phyloP scores from a whole-genome alignment of 1,284 basidiomycete species.

The Anthracocystis walkeri region DNA sequence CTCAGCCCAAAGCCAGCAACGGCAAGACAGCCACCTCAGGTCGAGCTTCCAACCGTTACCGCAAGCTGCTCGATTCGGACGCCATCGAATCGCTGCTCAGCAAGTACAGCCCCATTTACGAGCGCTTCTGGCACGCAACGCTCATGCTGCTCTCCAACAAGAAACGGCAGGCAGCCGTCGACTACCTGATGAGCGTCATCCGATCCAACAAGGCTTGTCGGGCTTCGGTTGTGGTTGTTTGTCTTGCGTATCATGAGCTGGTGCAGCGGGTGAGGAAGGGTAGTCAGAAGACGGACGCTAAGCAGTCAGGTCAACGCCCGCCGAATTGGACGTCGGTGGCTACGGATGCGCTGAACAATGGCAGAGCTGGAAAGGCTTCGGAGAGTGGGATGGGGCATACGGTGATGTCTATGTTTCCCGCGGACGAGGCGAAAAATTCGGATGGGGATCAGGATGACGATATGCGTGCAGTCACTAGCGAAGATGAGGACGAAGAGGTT shows the following conservation, averaged over 20 bases:
- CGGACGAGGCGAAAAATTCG: slow-evolving; percentile 10
- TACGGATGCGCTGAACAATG: slow-evolving; percentile 23
- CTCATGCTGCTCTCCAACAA: slow-evolving; percentile 44
- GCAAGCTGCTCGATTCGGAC: slow-evolving; percentile 49
- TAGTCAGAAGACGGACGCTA: slow-evolving; percentile 13
- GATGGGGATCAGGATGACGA: slow-evolving; percentile 1
- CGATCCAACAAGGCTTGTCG: slow-evolving; percentile 45
- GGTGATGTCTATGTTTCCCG: slow-evolving; percentile 25
- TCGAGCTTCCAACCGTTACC: slow-evolving; percentile 33
- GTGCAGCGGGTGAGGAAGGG: slow-evolving; percentile 36
- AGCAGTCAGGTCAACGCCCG: slow-evolving; percentile 11
- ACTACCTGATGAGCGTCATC: slow-evolving; percentile 50
- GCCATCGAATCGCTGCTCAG: slow-evolving; percentile 51
- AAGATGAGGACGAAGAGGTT: slow-evolving; percentile 18
- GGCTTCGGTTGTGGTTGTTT: slow-evolving; percentile 54
- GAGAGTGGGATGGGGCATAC: slow-evolving; percentile 25
- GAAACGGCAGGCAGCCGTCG: slow-evolving; percentile 42
- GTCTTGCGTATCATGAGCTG: slow-evolving; percentile 55
- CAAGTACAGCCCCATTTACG: slow-evolving; percentile 58
- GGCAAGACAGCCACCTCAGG: slow-evolving; percentile 16
- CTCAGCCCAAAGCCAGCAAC: slow-evolving; percentile 10
- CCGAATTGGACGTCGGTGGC: slow-evolving; percentile 32
- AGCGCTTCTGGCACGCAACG: slow-evolving; percentile 50
- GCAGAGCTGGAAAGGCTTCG: neutral
- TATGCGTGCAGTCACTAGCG: neutral